Base-by-base conservation (phyloP, 805 yeast species). In the Barnettozyma populi region DNA sequence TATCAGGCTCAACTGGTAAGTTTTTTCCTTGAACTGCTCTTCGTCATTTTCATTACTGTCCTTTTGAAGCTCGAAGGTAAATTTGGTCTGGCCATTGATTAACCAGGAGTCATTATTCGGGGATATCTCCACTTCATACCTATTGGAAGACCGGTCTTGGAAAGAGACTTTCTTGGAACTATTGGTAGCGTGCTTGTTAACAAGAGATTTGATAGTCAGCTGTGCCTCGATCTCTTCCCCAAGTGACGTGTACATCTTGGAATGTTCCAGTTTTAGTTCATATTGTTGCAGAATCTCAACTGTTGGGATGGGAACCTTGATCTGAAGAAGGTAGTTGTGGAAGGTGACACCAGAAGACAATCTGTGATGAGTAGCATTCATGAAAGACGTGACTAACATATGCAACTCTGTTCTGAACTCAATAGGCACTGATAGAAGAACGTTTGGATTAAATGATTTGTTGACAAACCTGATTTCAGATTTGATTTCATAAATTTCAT, bases 81-180 rank as follows among this genome's bases (percentile, higher is more conserved):
- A 78, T 48, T 71, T 72, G 50, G 79, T 80, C 51, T 76, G 72
- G 0, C 98, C 98, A 6, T 88, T 80, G 5, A 90, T 68, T 3
- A 89, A 61, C 98, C 98, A 92, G 45, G 73, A 76, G 21, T 89
- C 96, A 25, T 71, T 71, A 25, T 73, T 76, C 24, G 75, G 73
- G 16, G 66, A 63, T 1, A 86, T 57, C 16, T 75, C 76, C 35
- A 80, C 67, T 44, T 71, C 70, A 56, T 76, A 79, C 27, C 55
- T 57, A 27, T 66, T 55, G 6, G 54, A 44, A 3, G 46, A 45
- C 14, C 56, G 58, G 36, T 51, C 57, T 16, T 52, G 49, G 37
- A 61, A 61, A 9, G 50, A 36, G 3, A 61, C 64, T 14, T 52
- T 52, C 38, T 57, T 61, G 11, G 53, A 50, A 3, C 44, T 43